Conservation (phyloP, 495 filamentous ascomycete species). For the Hyaloscypha hepaticicola region DNA sequence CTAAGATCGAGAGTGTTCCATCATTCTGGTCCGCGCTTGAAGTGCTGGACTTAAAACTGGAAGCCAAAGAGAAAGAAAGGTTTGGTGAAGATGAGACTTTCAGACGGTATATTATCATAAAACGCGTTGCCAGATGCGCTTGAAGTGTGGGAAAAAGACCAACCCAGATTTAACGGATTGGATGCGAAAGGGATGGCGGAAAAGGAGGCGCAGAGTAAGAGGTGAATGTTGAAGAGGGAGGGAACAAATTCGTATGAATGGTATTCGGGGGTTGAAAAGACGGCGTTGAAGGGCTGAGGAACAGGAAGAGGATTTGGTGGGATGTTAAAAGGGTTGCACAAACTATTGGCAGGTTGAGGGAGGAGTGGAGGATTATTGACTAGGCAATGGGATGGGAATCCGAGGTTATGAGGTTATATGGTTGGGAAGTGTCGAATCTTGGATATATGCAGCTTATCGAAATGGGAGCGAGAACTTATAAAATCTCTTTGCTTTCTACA, state of each 20-base stretch:
- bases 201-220: neutral
- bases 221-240: slow-evolving; percentile 12
- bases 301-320: slow-evolving; percentile 35
- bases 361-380: neutral
- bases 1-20: slow-evolving; percentile 28
- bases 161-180: neutral
- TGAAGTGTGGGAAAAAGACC: slow-evolving; percentile 12
- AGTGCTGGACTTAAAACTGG: slow-evolving; percentile 1
- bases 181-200: neutral
- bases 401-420: neutral
- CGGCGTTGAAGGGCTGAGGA: slow-evolving; percentile 35
- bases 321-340: slow-evolving; percentile 31
- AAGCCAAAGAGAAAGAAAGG: neutral
- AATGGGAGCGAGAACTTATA: too few species aligned
- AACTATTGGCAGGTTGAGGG: slow-evolving; percentile 2
- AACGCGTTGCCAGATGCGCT: slow-evolving; percentile 10
- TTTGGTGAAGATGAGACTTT: neutral
- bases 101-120: slow-evolving; percentile 25
- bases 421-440: too few species aligned
- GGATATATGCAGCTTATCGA: too few species aligned
- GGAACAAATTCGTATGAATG: slow-evolving; percentile 34
- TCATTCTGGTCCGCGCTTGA: slow-evolving; percentile 13
- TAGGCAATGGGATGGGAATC: neutral
- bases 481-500: too few species aligned
- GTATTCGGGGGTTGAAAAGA: slow-evolving; percentile 25